Base-by-base conservation (phyloP, 495 filamentous ascomycete genomes). In the Amniculicola lignicola region DNA sequence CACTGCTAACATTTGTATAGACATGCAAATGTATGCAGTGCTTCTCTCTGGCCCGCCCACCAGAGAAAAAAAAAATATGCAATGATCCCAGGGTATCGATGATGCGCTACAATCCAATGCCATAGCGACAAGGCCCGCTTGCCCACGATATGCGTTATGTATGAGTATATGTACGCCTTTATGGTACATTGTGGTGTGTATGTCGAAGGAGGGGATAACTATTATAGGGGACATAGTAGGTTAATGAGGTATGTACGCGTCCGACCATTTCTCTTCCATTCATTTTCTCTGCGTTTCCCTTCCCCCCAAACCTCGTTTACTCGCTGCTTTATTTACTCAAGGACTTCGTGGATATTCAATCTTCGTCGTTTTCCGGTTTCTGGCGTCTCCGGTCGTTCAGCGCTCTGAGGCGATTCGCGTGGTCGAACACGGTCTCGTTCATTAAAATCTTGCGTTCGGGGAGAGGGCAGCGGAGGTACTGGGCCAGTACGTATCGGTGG, bases 271-370 rank as follows among this genome's bases (percentile, higher is more conserved):
- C 27, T 51, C 12, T 41, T 44, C 40, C n/a, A n/a, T n/a, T n/a
- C n/a, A n/a, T n/a, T n/a, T n/a, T n/a, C n/a, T n/a, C n/a, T n/a
- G n/a, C n/a, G n/a, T n/a, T n/a, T n/a, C n/a, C n/a, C n/a, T n/a
- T n/a, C n/a, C n/a, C n/a, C n/a, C 14, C 43, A 39, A 39, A 36
- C 24, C 33, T 11, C 22, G 10, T 45, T 54, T 22, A 39, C 24
- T 51, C 33, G 28, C 21, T 49, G 27, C 16, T 54, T 45, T 46
- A 12, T 38, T 48, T 53, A 41, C 39, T 43, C 64, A 11, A 65
- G 43, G 1, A 67, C 54, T 51, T 67, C 64, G 33, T 57, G 57
- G 24, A 67, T 67, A 42, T 67, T 67, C 50, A 67, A 44, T 39
- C 64, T 31, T 39, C 64, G 41, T 54, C 64, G 27, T 51, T 67